Base-by-base conservation (phyloP, 805 yeast genomes). In the Danielia oregonensis region DNA sequence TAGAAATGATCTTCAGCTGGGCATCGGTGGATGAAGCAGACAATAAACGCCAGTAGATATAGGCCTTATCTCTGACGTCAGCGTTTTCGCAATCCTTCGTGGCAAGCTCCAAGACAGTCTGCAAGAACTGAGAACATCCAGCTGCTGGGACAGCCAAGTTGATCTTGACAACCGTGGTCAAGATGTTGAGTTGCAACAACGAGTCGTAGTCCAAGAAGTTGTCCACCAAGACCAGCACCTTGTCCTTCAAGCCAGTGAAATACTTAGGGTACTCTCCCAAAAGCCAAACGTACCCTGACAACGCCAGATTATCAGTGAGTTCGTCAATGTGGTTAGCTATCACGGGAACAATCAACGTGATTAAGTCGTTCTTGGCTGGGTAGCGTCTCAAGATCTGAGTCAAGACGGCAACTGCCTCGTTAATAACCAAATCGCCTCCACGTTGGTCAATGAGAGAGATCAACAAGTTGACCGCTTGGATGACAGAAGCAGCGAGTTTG, bases 21-120 rank as follows among this genome's bases (percentile, higher is more conserved):
- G 68, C 50, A 6, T 65, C 65, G 5, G 50, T 50, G 2, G 65
- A 52, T 28, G 65, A 61, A 5, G 65, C 49, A 9, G 88, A 82
- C 32, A 84, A 61, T 30, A 85, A 68, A 61, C 94, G 73, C 93
- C 93, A 84, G 54, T 82, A 84, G 26, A 84, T 65, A 55, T 74
- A 84, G 1, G 91, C 88, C 64, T 81, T 77, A 55, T 84, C 94
- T 56, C 93, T 71, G 17, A 84, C 82, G 52, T 84, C 94, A 2
- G 86, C 76, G 50, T 81, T 82, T 40, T 81, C 83, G 37, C 82
- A 68, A 27, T 75, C 72, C 38, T 72, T 74, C 4, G 88, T 82
- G 7, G 86, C 78, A 39, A 70, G 55, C 40, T 77, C 81, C 46
- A 84, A 68, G 5, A 79, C 69, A 27, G 63, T 65, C 49, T 83